These are phyloP conservation scores for Podospora pseudopauciseta DNA, from an alignment of 495 filamentous ascomycete genomes.

Conservation along the genomic window DNA sequence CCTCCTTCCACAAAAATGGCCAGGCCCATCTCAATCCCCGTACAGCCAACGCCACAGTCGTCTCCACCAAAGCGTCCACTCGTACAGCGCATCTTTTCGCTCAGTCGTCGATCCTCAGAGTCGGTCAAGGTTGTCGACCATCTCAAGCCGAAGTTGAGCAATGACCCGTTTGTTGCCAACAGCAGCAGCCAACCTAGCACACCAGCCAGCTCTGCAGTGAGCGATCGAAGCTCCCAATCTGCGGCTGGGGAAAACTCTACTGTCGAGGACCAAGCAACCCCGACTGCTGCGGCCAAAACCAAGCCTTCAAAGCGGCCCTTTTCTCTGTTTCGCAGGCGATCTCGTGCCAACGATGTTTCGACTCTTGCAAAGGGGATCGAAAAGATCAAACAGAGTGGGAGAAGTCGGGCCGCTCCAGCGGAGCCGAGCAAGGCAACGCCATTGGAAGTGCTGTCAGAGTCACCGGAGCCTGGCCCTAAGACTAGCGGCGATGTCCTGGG, in stretches of 20 bases:
- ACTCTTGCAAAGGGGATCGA: slow-evolving; percentile 22
- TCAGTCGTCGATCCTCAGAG: slow-evolving; percentile 20
- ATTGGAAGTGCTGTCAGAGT: not conserved
- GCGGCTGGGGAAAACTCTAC: not conserved
- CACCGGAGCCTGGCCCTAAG: not conserved
- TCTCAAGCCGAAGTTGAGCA: slow-evolving; percentile 1
- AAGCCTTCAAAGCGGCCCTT: slow-evolving; percentile 22
- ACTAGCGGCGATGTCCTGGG: not conserved
- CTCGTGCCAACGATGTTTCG: slow-evolving; percentile 22
- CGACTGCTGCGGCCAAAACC: slow-evolving; percentile 8
- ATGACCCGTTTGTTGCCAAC: not conserved
- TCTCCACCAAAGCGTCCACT: slow-evolving; percentile 17
- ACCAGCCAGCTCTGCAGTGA: not conserved
- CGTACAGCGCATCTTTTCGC: slow-evolving; percentile 22
- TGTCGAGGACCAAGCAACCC: slow-evolving; percentile 1
- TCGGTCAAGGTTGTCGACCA: slow-evolving; percentile 14
- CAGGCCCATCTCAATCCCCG: not conserved
- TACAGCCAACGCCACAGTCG: slow-evolving; percentile 10
- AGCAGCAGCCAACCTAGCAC: slow-evolving; percentile 11
- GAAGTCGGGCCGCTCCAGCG: not conserved
- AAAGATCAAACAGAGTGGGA: not conserved
- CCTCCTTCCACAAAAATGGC: not conserved
- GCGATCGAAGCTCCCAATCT: slow-evolving; percentile 10
- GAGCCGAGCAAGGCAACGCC: not conserved
- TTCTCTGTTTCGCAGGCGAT: slow-evolving; percentile 18